Percentiles rank a stretch among this genome's conserved stretches.
Conservation (phyloP, 1,284 basidiomycete genomes). For the Pisolithus thermaeus region DNA sequence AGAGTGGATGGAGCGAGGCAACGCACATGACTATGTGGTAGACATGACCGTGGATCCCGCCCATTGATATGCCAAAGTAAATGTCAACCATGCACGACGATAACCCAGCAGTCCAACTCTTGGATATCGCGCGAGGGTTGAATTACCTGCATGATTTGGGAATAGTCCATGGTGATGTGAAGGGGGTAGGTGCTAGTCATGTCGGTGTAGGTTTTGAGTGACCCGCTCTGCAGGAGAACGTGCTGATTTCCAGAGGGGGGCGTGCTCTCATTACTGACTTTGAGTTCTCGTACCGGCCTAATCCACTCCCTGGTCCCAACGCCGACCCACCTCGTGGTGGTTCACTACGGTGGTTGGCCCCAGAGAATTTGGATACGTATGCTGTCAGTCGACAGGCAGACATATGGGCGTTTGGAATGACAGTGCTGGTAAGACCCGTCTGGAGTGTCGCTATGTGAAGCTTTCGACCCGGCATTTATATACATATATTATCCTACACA, state of each 20-base stretch:
- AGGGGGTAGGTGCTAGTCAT: neutral
- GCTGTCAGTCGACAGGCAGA: neutral
- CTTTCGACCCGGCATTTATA: no score
- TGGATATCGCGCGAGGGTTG: neutral
- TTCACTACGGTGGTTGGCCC: neutral
- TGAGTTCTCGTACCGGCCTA: neutral
- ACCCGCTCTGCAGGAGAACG: neutral
- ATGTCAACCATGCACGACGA: no score
- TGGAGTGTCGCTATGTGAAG: neutral
- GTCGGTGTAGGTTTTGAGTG: neutral
- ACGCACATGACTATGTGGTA: neutral
- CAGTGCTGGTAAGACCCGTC: neutral
- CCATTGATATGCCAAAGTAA: neutral
- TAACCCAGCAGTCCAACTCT: neutral
- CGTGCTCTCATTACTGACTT: neutral
- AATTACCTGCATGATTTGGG: neutral
- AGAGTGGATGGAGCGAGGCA: conserved; percentile 3
- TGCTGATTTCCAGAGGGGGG: neutral
- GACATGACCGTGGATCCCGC: neutral
- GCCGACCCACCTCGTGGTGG: neutral
- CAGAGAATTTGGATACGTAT: neutral
- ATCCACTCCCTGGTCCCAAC: neutral
- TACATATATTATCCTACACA: neutral
- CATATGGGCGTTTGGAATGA: neutral
- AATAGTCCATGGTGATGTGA: neutral